These are phyloP conservation scores for Jamesozyma piceae DNA, from an alignment of 805 yeast species.

Conservation along the genomic window DNA sequence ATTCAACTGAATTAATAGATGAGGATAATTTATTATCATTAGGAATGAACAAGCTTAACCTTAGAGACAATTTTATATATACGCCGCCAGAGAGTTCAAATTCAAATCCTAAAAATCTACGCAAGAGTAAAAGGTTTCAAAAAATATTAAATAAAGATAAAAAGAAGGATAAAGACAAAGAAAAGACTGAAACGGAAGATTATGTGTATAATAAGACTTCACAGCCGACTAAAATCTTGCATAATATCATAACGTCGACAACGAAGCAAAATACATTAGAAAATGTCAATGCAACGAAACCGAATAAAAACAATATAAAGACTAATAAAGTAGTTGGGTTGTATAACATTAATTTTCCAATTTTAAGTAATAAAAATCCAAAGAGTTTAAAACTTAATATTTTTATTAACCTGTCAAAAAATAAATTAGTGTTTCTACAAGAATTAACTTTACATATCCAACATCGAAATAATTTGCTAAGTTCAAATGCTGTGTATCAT, in stretches of 20 bases:
- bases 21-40: slow-evolving; percentile 9
- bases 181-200: neutral
- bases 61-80: neutral
- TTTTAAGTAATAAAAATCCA: slow-evolving; percentile 22
- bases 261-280: neutral
- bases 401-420: slow-evolving; percentile 21
- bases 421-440: slow-evolving; percentile 20
- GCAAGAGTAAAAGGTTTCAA: slow-evolving; percentile 13
- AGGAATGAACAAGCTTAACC: slow-evolving; percentile 3
- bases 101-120: slow-evolving; percentile 2
- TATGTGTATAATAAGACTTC: neutral
- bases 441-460: slow-evolving; percentile 17
- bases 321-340: slow-evolving; percentile 17
- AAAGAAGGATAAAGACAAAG: too few species aligned
- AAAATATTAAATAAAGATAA: slow-evolving; percentile 3
- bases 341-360: slow-evolving; percentile 23
- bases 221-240: neutral
- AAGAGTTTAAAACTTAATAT: slow-evolving; percentile 23
- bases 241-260: slow-evolving; percentile 1
- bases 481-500: neutral
- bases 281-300: neutral
- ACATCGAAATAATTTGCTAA: neutral
- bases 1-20: slow-evolving; percentile 1
- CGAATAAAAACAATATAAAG: neutral
- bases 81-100: neutral